Conservation (phyloP, 331 rosid species). For the Stylosanthes scabra region DNA sequence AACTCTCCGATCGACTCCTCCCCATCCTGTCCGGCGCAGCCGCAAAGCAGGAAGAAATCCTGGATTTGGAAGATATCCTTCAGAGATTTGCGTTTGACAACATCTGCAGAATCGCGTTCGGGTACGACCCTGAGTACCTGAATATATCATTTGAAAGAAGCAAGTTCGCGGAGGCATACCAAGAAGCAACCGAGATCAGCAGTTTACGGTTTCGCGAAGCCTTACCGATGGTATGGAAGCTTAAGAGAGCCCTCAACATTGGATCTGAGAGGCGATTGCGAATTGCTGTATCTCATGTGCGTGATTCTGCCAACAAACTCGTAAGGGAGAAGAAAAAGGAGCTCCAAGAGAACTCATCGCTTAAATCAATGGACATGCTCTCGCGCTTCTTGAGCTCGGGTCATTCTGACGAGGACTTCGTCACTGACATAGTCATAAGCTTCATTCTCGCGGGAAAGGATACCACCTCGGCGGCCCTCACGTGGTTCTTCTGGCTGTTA, state of each 20-base stretch:
- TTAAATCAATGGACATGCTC: slow-evolving; percentile 53
- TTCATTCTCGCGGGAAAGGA: slow-evolving; percentile 71
- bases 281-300: slow-evolving; percentile 43
- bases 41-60: slow-evolving; percentile 10
- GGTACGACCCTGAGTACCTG: slow-evolving; percentile 59
- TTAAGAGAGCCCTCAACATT: slow-evolving; percentile 44
- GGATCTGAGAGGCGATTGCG: slow-evolving; percentile 57
- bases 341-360: slow-evolving; percentile 31
- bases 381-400: slow-evolving; percentile 70
- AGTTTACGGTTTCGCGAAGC: slow-evolving; percentile 36
- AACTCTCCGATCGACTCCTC: slow-evolving; percentile 56
- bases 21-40: slow-evolving; percentile 55
- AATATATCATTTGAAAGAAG: slow-evolving; percentile 39
- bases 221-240: slow-evolving; percentile 46
- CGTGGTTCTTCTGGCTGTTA: slow-evolving; percentile 78
- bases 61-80: slow-evolving; percentile 74
- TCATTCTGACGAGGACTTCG: slow-evolving; percentile 61
- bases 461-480: slow-evolving; percentile 66
- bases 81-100: slow-evolving; percentile 78
- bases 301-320: slow-evolving; percentile 47
- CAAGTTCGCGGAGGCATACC: slow-evolving; percentile 60
- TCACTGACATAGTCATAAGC: slow-evolving; percentile 67
- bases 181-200: slow-evolving; percentile 49
- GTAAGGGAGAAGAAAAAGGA: slow-evolving; percentile 57
- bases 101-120: slow-evolving; percentile 66